Percentiles rank a stretch among this genome's conserved stretches.
Conservation (phyloP, 73 alveolate species). For the Tetrahymena elliotti region DNA sequence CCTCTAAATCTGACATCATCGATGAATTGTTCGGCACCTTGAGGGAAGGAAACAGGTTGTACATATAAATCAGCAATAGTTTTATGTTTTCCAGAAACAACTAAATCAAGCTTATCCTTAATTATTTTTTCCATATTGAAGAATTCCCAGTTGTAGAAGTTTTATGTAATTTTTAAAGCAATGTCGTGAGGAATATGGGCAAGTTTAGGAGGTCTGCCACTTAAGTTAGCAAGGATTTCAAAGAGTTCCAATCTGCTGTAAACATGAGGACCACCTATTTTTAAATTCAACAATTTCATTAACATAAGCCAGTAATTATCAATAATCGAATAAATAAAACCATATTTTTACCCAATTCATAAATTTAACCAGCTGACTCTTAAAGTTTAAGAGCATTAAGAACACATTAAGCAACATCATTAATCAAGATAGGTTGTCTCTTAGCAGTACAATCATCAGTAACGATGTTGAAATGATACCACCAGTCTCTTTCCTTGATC, state of each 20-base stretch:
- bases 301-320: too few species aligned
- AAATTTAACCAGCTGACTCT: slow-evolving; percentile 45
- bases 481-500: slow-evolving; percentile 24
- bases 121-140: slow-evolving; percentile 37
- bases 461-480: slow-evolving; percentile 36
- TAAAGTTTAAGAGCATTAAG: slow-evolving; percentile 47
- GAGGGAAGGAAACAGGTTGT: slow-evolving; percentile 48
- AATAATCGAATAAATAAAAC: too few species aligned
- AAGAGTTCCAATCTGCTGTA: slow-evolving; percentile 36
- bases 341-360: slow-evolving; percentile 9
- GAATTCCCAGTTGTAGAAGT: slow-evolving; percentile 29
- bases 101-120: slow-evolving; percentile 36
- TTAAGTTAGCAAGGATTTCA: slow-evolving; percentile 42
- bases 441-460: slow-evolving; percentile 44
- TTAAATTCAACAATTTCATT: too few species aligned
- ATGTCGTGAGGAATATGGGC: slow-evolving; percentile 4
- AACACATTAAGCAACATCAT: slow-evolving; percentile 46
- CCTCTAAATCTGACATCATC: neutral
- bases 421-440: slow-evolving; percentile 46
- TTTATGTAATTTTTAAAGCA: slow-evolving; percentile 26
- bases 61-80: slow-evolving; percentile 44
- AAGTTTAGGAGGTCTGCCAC: slow-evolving; percentile 47
- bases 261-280: slow-evolving; percentile 58
- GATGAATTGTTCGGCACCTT: neutral
- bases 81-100: slow-evolving; percentile 15